Conservation (phyloP, 768 basidiomycete genomes). For the Calocera cornea region DNA sequence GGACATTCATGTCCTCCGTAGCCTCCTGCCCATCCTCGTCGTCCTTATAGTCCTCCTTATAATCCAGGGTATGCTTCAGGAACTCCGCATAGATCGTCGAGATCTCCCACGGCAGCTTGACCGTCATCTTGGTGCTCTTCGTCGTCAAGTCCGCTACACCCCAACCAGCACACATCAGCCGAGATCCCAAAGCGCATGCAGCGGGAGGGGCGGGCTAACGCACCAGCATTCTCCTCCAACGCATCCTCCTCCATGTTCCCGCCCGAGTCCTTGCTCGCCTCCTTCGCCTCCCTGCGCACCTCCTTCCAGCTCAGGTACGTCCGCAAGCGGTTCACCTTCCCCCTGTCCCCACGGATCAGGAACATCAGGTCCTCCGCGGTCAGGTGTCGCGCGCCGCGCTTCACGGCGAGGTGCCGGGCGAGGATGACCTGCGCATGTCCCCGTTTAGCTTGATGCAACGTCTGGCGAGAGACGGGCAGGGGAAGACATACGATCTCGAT, state of each 20-base stretch:
- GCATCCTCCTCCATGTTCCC: slow-evolving; percentile 71
- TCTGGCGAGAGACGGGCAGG: background rate
- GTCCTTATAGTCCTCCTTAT: slow-evolving; percentile 86
- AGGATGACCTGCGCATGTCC: slow-evolving; percentile 77
- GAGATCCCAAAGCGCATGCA: background rate
- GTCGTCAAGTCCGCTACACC: background rate
- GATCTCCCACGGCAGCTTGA: slow-evolving; percentile 94
- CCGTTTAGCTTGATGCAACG: no score
- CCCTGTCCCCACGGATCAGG: slow-evolving; percentile 84
- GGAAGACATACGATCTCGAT: slow-evolving; percentile 62
- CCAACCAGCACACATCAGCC: background rate
- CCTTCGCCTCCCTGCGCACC: slow-evolving; percentile 88
- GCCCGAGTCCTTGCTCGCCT: slow-evolving; percentile 68
- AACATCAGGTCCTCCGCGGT: slow-evolving; percentile 93
- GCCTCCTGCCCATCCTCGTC: slow-evolving; percentile 95
- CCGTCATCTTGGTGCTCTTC: slow-evolving; percentile 71
- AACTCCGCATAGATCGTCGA: slow-evolving; percentile 84
- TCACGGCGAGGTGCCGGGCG: slow-evolving; percentile 68
- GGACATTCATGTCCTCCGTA: slow-evolving; percentile 81
- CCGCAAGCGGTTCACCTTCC: slow-evolving; percentile 81
- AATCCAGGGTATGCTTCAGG: slow-evolving; percentile 47
- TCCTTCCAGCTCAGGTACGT: slow-evolving; percentile 97
- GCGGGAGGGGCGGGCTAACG: slow-evolving; percentile 26
- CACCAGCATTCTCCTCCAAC: slow-evolving; percentile 71
- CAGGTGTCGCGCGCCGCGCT: slow-evolving; percentile 72